phyloP scores from a whole-genome alignment of 106 monocot genomes.

The Xerophyta viscosa region DNA sequence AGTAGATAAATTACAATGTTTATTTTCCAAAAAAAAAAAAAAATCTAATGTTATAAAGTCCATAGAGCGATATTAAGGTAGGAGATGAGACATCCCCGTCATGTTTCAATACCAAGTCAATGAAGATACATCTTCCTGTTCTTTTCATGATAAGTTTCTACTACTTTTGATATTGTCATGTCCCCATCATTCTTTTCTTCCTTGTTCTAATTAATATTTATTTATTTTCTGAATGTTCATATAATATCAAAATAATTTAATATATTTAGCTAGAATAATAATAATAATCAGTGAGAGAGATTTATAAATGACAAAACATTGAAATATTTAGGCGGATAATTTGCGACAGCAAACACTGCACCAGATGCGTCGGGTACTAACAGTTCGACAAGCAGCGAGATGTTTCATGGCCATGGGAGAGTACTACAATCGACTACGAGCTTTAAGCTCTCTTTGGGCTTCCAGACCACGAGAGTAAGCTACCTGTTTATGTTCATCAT shows the following conservation, averaged over 20 bases:
- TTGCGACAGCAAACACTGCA: slow-evolving; percentile 82
- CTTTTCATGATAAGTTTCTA: too few species aligned
- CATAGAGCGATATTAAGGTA: too few species aligned
- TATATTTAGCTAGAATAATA: background rate
- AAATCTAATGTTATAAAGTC: too few species aligned
- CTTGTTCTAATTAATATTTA: too few species aligned
- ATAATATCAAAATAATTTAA: background rate
- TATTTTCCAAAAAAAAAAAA: too few species aligned
- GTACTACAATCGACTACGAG: slow-evolving; percentile 62
- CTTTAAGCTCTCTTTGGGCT: slow-evolving; percentile 87
- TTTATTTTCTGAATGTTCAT: background rate
- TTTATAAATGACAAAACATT: too few species aligned
- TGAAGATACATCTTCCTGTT: too few species aligned
- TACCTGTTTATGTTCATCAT: background rate
- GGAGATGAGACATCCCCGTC: too few species aligned
- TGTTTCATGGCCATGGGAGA: slow-evolving; percentile 86
- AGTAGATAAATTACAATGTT: too few species aligned
- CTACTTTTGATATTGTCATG: too few species aligned
- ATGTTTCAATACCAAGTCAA: too few species aligned
- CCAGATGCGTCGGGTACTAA: slow-evolving; percentile 59
- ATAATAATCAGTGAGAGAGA: background rate
- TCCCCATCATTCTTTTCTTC: too few species aligned
- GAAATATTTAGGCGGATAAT: slow-evolving; percentile 96
- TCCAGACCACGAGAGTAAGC: slow-evolving; percentile 80
- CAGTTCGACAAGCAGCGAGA: slow-evolving; percentile 66